Evolutionary conservation across 768 basidiomycete species (phyloP).

Genomic region (Ramaria rubella): DNA sequence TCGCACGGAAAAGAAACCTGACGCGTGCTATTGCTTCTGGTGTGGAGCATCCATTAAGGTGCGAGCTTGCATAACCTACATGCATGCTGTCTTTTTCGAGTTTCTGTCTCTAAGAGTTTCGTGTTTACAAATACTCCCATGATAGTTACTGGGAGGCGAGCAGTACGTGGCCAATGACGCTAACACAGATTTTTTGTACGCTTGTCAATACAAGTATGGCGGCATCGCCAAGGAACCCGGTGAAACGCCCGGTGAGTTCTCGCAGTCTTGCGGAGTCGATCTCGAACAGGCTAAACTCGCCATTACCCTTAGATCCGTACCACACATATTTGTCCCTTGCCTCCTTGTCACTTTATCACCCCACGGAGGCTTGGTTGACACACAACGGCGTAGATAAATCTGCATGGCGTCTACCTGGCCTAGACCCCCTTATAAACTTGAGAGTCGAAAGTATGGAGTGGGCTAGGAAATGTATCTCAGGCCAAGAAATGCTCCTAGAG

Average conservation of each 20-base stretch:
- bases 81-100: background rate
- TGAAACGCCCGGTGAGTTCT: slow-evolving; percentile 62
- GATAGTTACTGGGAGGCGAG: slow-evolving; percentile 61
- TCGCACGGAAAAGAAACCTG: slow-evolving; percentile 78
- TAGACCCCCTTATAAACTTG: slow-evolving; percentile 72
- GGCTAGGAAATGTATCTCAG: slow-evolving; percentile 55
- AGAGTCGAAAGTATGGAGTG: slow-evolving; percentile 57
- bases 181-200: slow-evolving; percentile 57
- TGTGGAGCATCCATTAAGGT: slow-evolving; percentile 77
- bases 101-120: slow-evolving; percentile 16
- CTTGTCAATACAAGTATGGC: slow-evolving; percentile 83
- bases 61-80: background rate
- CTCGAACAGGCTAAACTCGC: too few species aligned
- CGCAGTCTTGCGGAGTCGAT: background rate
- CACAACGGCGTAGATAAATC: slow-evolving; percentile 20
- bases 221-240: slow-evolving; percentile 83
- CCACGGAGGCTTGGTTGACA: slow-evolving; percentile 16
- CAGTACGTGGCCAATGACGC: slow-evolving; percentile 50
- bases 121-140: background rate
- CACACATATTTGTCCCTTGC: slow-evolving; percentile 92
- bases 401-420: slow-evolving; percentile 48
- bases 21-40: slow-evolving; percentile 98
- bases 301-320: slow-evolving; percentile 69
- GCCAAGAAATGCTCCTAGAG: background rate
- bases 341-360: slow-evolving; percentile 62